Evolutionary conservation across 2,329 filamentous ascomycete species (phyloP).

Genomic region (Fonsecaea pedrosoi): DNA sequence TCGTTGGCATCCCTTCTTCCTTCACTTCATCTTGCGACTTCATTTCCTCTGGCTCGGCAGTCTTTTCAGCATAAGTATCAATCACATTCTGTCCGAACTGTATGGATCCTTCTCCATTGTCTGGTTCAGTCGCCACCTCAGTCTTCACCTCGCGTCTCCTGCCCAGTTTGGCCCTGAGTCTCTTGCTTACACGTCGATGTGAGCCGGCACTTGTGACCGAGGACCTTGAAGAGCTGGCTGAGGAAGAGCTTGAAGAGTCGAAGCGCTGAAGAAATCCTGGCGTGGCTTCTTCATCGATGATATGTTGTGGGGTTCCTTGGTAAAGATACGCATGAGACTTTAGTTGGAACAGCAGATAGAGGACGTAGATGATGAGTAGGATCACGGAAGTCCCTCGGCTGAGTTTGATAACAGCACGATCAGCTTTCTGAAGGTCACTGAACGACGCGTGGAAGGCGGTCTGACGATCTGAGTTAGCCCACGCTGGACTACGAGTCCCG

Average conservation of each 20-base stretch:
- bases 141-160: conserved; percentile 45
- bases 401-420: conserved; percentile 37
- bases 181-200: conserved; percentile 58
- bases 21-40: neutral
- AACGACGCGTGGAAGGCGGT: conserved; percentile 77
- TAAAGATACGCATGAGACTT: conserved; percentile 83
- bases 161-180: conserved; percentile 46
- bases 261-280: conserved; percentile 64
- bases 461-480: conserved; percentile 21
- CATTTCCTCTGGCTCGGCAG: conserved; percentile 25
- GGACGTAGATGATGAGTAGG: conserved; percentile 80
- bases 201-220: conserved; percentile 45
- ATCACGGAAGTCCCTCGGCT: conserved; percentile 69
- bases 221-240: conserved; percentile 48
- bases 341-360: conserved; percentile 89
- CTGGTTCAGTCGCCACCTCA: conserved; percentile 67
- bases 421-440: conserved; percentile 43
- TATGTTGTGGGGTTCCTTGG: conserved; percentile 41
- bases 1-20: conserved; percentile 8
- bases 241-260: conserved; percentile 54
- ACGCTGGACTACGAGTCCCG: neutral
- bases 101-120: conserved; percentile 44
- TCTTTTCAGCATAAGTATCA: conserved; percentile 24
- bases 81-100: conserved; percentile 6
- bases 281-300: conserved; percentile 66